phyloP scores from a whole-genome alignment of 805 yeast species.

The Sugiyamaella mastotermitis region DNA sequence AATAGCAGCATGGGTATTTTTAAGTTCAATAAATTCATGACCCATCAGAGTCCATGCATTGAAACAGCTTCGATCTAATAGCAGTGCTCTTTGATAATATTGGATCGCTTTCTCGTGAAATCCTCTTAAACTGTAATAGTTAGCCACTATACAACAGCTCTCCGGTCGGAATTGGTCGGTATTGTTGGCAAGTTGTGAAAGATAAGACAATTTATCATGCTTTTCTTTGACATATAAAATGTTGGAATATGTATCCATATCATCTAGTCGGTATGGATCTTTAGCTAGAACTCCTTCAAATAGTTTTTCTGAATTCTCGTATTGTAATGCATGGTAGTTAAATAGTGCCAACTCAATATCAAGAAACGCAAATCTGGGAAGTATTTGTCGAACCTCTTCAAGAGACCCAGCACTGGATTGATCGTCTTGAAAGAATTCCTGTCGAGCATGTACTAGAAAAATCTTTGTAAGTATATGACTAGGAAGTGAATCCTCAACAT shows the following conservation, averaged over 20 bases:
- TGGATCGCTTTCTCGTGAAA: slow-evolving; percentile 94
- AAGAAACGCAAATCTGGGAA: slow-evolving; percentile 71
- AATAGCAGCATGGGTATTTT: slow-evolving; percentile 95
- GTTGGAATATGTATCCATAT: slow-evolving; percentile 89
- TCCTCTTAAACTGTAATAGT: slow-evolving; percentile 83
- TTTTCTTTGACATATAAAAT: slow-evolving; percentile 92
- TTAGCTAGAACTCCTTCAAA: slow-evolving; percentile 66
- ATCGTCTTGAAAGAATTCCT: slow-evolving; percentile 72
- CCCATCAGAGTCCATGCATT: slow-evolving; percentile 99
- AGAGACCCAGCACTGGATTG: slow-evolving; percentile 41
- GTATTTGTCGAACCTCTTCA: slow-evolving; percentile 42
- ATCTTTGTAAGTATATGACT: slow-evolving; percentile 39
- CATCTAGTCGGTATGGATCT: slow-evolving; percentile 87
- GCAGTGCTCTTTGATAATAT: slow-evolving; percentile 85
- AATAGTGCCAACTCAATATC: slow-evolving; percentile 78
- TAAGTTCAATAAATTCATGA: slow-evolving; percentile 93
- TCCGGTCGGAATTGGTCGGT: slow-evolving; percentile 88
- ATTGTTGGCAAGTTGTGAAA: slow-evolving; percentile 79
- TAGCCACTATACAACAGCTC: slow-evolving; percentile 90
- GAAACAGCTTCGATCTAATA: slow-evolving; percentile 70
- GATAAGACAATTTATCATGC: slow-evolving; percentile 69
- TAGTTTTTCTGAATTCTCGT: slow-evolving; percentile 66
- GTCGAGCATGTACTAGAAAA: slow-evolving; percentile 62
- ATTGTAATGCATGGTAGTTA: slow-evolving; percentile 80
- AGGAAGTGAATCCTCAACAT: slow-evolving; percentile 5